These are phyloP conservation scores for Filobasidium floriforme DNA, from an alignment of 768 basidiomycete genomes.

Conservation along the genomic window DNA sequence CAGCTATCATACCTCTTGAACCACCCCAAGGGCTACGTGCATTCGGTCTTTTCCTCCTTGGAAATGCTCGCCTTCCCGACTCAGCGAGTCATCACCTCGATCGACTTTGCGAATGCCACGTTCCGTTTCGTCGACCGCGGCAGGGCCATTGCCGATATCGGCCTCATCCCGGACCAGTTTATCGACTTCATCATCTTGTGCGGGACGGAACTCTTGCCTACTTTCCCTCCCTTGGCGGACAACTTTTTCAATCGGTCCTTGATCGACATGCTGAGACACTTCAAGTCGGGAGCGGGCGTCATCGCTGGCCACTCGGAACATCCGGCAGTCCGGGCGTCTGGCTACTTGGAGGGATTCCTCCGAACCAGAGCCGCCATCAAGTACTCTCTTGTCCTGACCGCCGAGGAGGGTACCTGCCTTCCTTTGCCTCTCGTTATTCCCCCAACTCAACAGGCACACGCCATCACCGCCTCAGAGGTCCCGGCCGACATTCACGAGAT, in stretches of 20 bases:
- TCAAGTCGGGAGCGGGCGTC: slow-evolving; percentile 61
- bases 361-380: slow-evolving; percentile 85
- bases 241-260: slow-evolving; percentile 46
- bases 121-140: slow-evolving; percentile 83
- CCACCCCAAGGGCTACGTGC: slow-evolving; percentile 86
- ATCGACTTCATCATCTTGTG: slow-evolving; percentile 87
- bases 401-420: slow-evolving; percentile 53
- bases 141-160: slow-evolving; percentile 58
- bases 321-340: slow-evolving; percentile 53
- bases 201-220: slow-evolving; percentile 65
- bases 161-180: slow-evolving; percentile 78
- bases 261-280: slow-evolving; percentile 85
- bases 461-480: slow-evolving; percentile 74
- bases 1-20: slow-evolving; percentile 91
- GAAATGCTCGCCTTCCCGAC: slow-evolving; percentile 80
- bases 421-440: slow-evolving; percentile 52
- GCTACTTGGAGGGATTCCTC: slow-evolving; percentile 75
- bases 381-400: slow-evolving; percentile 79
- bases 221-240: slow-evolving; percentile 47
- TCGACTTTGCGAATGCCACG: slow-evolving; percentile 64
- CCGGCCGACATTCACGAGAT: slow-evolving; percentile 87
- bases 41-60: slow-evolving; percentile 83
- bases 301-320: slow-evolving; percentile 52
- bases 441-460: slow-evolving; percentile 44
- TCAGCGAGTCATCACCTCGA: slow-evolving; percentile 66